Conservation (phyloP, 108 stramenopile genomes). For the Nitzschia palea region DNA sequence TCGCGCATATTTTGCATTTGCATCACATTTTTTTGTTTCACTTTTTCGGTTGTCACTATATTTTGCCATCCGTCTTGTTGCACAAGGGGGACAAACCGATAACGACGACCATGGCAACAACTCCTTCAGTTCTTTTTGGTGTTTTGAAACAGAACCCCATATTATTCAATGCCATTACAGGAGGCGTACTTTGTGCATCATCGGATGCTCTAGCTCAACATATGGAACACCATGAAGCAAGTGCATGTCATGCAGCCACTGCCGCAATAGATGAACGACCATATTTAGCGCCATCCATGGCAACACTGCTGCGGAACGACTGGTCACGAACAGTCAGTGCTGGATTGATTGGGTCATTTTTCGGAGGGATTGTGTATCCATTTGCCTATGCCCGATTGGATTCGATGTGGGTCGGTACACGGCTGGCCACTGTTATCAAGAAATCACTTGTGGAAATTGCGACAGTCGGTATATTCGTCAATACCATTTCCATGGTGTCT, state of each 20-base stretch:
- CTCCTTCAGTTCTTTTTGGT: neutral
- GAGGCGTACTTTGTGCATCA: slow-evolving; percentile 24
- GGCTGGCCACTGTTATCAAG: slow-evolving; percentile 35
- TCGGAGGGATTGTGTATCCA: slow-evolving; percentile 59
- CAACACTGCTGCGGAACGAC: neutral
- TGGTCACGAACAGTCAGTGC: slow-evolving; percentile 31
- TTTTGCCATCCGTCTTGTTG: neutral
- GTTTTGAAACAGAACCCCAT: slow-evolving; percentile 15
- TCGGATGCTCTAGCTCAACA: slow-evolving; percentile 43
- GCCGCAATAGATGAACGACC: neutral
- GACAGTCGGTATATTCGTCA: slow-evolving; percentile 60
- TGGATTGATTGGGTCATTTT: slow-evolving; percentile 39
- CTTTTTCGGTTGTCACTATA: too few relatives aligned
- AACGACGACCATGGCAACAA: neutral
- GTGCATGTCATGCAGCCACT: neutral
- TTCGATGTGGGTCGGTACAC: slow-evolving; percentile 30
- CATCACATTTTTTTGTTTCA: too few relatives aligned
- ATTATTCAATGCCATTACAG: slow-evolving; percentile 37
- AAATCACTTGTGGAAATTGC: slow-evolving; percentile 52
- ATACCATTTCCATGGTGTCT: slow-evolving; percentile 46
- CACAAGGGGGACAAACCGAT: neutral
- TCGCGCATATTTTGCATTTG: too few relatives aligned
- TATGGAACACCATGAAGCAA: slow-evolving; percentile 7
- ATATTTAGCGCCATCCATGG: neutral
- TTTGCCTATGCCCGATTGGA: slow-evolving; percentile 46